Conservation (phyloP, 1,284 basidiomycete genomes). For the Xanthoconium separans region DNA sequence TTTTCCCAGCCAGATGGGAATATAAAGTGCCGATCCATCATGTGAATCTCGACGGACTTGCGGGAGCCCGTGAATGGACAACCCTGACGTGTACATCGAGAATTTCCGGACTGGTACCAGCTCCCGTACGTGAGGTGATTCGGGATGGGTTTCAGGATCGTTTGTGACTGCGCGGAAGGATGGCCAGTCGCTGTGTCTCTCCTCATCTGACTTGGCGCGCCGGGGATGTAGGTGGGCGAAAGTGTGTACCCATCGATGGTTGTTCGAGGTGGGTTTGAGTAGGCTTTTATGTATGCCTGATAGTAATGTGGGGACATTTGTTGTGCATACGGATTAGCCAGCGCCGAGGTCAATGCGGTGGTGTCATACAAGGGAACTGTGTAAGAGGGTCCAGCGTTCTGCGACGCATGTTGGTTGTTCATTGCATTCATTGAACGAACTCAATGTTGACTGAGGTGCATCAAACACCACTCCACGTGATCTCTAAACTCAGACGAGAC, state of each 20-base stretch:
- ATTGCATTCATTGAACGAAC: conserved; percentile 3
- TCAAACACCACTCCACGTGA: no score
- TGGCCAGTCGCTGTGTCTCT: conserved; percentile 11
- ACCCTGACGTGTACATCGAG: conserved; percentile 61
- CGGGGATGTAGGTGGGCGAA: conserved; percentile 48
- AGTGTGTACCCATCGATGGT: conserved; percentile 56
- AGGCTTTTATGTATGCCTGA: conserved; percentile 52
- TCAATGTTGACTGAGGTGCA: no score
- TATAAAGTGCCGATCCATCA: conserved; percentile 89
- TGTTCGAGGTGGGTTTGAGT: conserved; percentile 30
- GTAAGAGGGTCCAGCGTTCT: conserved; percentile 7
- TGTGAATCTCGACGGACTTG: conserved; percentile 78
- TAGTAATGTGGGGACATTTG: conserved; percentile 52
- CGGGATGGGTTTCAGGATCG: conserved; percentile 8
- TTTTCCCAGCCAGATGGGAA: conserved; percentile 77
- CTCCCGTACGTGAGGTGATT: conserved; percentile 29
- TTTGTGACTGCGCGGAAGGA: conserved; percentile 4
- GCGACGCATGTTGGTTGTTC: conserved; percentile 15
- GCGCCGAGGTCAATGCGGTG: conserved; percentile 30
- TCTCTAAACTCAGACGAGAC: conserved; percentile 7
- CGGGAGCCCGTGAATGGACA: conserved; percentile 76
- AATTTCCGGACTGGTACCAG: conserved; percentile 65
- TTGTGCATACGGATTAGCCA: conserved; percentile 43
- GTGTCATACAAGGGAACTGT: conserved; percentile 21
- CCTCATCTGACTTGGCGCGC: conserved; percentile 8